Conservation (phyloP, 2,329 filamentous ascomycete species). For the Aureobasidium musti region DNA sequence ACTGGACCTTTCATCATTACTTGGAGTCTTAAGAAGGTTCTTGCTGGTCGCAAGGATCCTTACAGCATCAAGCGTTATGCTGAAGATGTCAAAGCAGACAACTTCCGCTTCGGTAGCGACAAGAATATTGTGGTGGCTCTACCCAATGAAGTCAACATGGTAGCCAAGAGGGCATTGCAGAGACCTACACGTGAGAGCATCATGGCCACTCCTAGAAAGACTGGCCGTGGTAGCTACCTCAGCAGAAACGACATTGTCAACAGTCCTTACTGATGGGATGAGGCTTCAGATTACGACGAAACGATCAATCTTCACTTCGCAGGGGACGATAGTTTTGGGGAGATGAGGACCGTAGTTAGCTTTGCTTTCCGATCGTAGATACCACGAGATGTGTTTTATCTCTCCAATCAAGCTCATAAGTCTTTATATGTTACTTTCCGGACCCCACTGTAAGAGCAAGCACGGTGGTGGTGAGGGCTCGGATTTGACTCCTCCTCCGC, state of each 20-base stretch:
- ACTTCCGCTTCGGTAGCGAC: conserved; percentile 96
- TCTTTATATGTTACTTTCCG: background rate
- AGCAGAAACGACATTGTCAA: conserved; percentile 83
- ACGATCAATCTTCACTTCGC: conserved; percentile 22
- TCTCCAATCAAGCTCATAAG: background rate
- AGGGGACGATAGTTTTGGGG: background rate
- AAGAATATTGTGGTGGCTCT: conserved; percentile 98
- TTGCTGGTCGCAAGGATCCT: conserved; percentile 77
- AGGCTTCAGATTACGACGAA: conserved; percentile 18
- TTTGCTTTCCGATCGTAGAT: conserved; percentile 13
- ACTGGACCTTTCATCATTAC: conserved; percentile 96
- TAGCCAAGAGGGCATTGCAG: conserved; percentile 80
- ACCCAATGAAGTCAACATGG: conserved; percentile 98
- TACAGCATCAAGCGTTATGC: conserved; percentile 97
- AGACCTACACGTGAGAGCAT: conserved; percentile 93
- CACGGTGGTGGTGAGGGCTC: too few relatives aligned
- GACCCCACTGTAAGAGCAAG: background rate
- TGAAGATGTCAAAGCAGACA: conserved; percentile 95
- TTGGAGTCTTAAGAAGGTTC: conserved; percentile 90
- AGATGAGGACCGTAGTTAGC: background rate
- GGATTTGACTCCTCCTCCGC: too few relatives aligned
- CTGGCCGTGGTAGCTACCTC: conserved; percentile 64
- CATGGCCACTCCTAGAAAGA: conserved; percentile 51
- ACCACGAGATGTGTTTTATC: conserved; percentile 7
- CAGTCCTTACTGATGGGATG: conserved; percentile 56